Conservation (phyloP, 1,139 yeast genomes). For the Sugiyamaella neomexicana region DNA sequence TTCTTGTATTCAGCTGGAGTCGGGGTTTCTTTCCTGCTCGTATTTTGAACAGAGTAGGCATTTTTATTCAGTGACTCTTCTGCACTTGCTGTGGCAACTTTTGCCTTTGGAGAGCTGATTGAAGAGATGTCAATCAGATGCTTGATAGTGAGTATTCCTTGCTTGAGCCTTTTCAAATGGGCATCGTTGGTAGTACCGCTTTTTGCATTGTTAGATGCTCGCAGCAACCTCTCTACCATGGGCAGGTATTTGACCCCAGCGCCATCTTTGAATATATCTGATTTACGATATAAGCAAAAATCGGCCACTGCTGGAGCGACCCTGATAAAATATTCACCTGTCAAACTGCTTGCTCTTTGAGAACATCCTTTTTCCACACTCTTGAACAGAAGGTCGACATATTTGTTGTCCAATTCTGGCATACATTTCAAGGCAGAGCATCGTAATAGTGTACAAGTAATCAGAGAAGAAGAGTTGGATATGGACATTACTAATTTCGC, state of each 20-base stretch:
- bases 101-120: background rate
- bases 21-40: background rate
- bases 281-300: slow-evolving; percentile 3
- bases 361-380: slow-evolving; percentile 10
- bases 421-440: slow-evolving; percentile 7
- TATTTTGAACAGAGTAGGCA: slow-evolving; percentile 5
- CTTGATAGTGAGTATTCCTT: slow-evolving; percentile 8
- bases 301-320: slow-evolving; percentile 8
- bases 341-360: slow-evolving; percentile 1
- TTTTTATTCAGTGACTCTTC: background rate
- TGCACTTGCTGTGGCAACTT: background rate
- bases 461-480: slow-evolving; percentile 11
- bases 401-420: background rate
- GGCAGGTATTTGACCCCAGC: background rate
- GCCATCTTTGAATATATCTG: slow-evolving; percentile 1
- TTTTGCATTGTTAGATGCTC: background rate
- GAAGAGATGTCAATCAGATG: slow-evolving; percentile 6
- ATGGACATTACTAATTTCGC: slow-evolving; percentile 12
- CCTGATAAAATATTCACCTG: slow-evolving; percentile 6
- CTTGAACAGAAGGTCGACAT: background rate
- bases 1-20: background rate
- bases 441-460: slow-evolving; percentile 10
- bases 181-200: background rate
- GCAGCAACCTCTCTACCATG: slow-evolving; percentile 4
- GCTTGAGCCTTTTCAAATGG: slow-evolving; percentile 2